phyloP scores from a whole-genome alignment of 2,329 filamentous ascomycete species.

The Pseudofabraea citricarpa region DNA sequence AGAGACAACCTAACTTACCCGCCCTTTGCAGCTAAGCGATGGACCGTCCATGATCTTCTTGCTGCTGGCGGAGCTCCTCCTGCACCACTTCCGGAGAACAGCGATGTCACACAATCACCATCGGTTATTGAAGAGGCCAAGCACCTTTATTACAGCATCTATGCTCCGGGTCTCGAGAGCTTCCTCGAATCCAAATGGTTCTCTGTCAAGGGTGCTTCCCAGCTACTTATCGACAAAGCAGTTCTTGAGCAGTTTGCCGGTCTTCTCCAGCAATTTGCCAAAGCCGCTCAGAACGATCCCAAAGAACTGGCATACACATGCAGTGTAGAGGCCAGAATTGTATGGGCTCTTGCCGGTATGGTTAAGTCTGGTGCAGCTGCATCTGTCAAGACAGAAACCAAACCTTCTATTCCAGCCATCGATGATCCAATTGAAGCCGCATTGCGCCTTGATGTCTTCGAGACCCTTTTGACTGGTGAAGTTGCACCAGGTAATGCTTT shows the following conservation, averaged over 20 bases:
- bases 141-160: conserved; percentile 69
- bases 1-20: conserved; percentile 38
- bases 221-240: conserved; percentile 46
- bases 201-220: conserved; percentile 37
- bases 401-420: conserved; percentile 39
- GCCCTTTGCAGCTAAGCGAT: conserved; percentile 45
- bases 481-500: conserved; percentile 56
- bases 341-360: conserved; percentile 55
- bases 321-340: conserved; percentile 51
- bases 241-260: conserved; percentile 64
- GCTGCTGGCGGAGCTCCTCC: conserved; percentile 53
- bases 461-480: conserved; percentile 70
- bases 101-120: conserved; percentile 37
- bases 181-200: conserved; percentile 87
- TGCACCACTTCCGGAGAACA: conserved; percentile 47
- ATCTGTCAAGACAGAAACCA: conserved; percentile 25
- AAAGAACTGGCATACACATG: conserved; percentile 48
- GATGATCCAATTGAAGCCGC: conserved; percentile 60
- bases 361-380: conserved; percentile 25
- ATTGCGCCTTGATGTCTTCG: conserved; percentile 69
- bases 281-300: conserved; percentile 43
- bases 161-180: conserved; percentile 67
- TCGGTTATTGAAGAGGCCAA: conserved; percentile 61
- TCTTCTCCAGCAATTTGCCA: conserved; percentile 53
- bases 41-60: conserved; percentile 72